Evolutionary conservation across 345 rosid genomes (phyloP), one percentile per base, ranked within the genome.

Genomic region (Citrus inodora): DNA sequence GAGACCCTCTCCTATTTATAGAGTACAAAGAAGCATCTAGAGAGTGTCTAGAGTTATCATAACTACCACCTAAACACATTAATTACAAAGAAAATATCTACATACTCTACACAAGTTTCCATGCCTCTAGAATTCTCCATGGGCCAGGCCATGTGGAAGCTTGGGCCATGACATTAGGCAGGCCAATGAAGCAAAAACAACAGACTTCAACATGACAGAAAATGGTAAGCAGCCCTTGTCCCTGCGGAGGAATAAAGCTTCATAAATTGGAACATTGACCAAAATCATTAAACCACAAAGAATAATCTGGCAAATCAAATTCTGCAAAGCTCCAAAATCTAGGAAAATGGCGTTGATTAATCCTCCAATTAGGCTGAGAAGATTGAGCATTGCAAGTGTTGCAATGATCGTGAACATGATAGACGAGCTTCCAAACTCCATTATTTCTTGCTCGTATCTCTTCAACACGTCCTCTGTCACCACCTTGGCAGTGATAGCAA

Each of bases 391-490:
- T 78, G 87, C 89, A 37, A 85, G 51, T 42, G 90, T 76, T 35
- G 86, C 82, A 35, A 85, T 9, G 1, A 82, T 73, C 3, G 81
- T 80, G 69, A 88, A 83, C 85, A 85, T 80, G 4, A 63, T 11
- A 10, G 85, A 79, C 4, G 84, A 70, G 79, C 78, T 76, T 22
- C 88, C 88, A 13, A 88, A 88, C 60, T 87, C 92, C 81, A 87
- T 79, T n/a, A 84, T 46, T 78, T 85, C 88, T 69, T 79, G 60
- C 13, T 78, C 74, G 33, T 85, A 87, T 77, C 87, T 79, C 59
- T 76, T 72, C 9, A 59, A 40, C 10, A 81, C 86, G 27, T 88
- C 92, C 0, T 82, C 84, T 2, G 83, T 74, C 19, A 53, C 83
- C 19, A 82, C 85, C 77, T 88, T 88, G 0, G 82, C 72, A 2